phyloP scores from a whole-genome alignment of 2,329 filamentous ascomycete species.

The Zymoseptoria brevis region DNA sequence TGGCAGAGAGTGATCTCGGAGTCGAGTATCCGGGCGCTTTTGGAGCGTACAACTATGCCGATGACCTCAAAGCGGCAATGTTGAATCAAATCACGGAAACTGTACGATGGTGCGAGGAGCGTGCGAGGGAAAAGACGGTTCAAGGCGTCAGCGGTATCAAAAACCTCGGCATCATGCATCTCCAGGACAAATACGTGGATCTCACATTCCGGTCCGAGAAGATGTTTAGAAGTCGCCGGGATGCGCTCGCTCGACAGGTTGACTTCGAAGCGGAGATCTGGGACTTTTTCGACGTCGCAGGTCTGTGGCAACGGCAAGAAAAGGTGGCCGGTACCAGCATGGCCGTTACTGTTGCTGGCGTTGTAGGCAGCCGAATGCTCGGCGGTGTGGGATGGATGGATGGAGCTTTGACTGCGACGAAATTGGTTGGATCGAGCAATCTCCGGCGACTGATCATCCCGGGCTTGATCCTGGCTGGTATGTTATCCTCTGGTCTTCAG shows the following conservation, averaged over 20 bases:
- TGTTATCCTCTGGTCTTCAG: slow-evolving; percentile 30
- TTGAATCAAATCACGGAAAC: slow-evolving; percentile 75
- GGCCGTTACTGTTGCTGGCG: slow-evolving; percentile 83
- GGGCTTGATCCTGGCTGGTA: slow-evolving; percentile 69
- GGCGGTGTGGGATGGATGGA: slow-evolving; percentile 86
- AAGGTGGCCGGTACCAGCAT: slow-evolving; percentile 91
- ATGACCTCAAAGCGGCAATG: slow-evolving; percentile 88
- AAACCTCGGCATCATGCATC: slow-evolving; percentile 75
- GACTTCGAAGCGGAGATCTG: slow-evolving; percentile 79
- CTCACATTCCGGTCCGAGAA: slow-evolving; percentile 82
- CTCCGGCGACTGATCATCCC: slow-evolving; percentile 73
- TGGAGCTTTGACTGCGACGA: slow-evolving; percentile 72
- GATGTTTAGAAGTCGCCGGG: slow-evolving; percentile 83
- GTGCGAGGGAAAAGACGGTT: slow-evolving; percentile 70
- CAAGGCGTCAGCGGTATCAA: slow-evolving; percentile 80
- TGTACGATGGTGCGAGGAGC: slow-evolving; percentile 73
- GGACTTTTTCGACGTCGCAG: slow-evolving; percentile 88
- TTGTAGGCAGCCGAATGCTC: slow-evolving; percentile 71
- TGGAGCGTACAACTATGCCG: slow-evolving; percentile 81
- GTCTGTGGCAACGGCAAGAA: slow-evolving; percentile 80
- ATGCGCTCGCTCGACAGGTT: slow-evolving; percentile 74
- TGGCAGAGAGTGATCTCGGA: slow-evolving; percentile 69
- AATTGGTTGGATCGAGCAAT: slow-evolving; percentile 72
- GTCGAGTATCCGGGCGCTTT: slow-evolving; percentile 82
- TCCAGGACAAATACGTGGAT: slow-evolving; percentile 78